Percentiles rank a stretch among this genome's conserved stretches.
Evolutionary conservation across 176 grass and related monocot species (phyloP).

Genomic region (Alloteropsis semialata): DNA sequence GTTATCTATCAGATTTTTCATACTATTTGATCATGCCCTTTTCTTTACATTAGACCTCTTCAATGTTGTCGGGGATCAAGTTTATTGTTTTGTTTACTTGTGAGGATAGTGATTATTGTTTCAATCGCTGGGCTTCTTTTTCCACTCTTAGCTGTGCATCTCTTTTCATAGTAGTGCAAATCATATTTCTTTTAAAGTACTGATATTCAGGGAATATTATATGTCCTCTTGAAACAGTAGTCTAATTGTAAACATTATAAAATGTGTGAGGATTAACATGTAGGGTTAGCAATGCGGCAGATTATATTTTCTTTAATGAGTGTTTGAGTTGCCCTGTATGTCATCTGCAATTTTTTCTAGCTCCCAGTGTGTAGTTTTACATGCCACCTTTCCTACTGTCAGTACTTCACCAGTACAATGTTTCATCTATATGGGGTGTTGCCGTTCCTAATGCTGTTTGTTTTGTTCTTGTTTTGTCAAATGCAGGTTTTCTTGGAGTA

Average conservation of each 20-base stretch:
- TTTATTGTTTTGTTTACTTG: background rate
- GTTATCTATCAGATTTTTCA: background rate
- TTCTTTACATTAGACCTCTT: background rate
- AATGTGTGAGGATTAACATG: background rate
- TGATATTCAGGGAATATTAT: background rate
- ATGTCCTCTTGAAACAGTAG: background rate
- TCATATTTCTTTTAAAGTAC: background rate
- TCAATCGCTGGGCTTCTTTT: background rate
- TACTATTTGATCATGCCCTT: background rate
- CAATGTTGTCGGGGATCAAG: background rate
- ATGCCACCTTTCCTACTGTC: background rate
- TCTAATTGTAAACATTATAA: background rate
- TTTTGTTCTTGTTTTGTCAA: background rate
- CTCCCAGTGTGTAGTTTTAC: background rate
- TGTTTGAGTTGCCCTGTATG: background rate
- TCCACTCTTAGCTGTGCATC: background rate
- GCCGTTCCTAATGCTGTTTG: background rate
- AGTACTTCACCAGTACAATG: background rate
- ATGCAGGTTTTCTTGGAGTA: constrained; percentile 34
- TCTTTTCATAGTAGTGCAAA: background rate
- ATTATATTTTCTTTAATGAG: background rate
- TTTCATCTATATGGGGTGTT: background rate
- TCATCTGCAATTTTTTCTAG: background rate
- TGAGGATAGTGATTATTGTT: background rate
- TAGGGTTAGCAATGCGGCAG: background rate